Evolutionary conservation across 2,329 filamentous ascomycete genomes (phyloP).

Genomic region (Emericellopsis atlantica): DNA sequence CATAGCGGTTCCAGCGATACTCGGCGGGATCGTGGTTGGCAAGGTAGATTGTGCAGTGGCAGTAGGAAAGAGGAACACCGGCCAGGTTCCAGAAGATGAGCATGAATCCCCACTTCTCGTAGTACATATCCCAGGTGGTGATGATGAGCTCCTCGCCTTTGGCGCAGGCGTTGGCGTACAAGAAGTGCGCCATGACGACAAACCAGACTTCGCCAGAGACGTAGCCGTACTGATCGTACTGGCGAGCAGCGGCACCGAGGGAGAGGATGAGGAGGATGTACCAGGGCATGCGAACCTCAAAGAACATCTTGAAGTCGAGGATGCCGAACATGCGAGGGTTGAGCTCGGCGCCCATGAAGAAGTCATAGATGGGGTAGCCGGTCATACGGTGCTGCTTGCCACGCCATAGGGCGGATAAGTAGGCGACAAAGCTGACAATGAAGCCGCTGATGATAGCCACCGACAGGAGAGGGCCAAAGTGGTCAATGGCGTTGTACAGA

Average conservation of each 20-base stretch:
- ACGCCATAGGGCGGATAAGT: slow-evolving; percentile 69
- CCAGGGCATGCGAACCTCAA: slow-evolving; percentile 86
- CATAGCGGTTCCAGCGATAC: slow-evolving; percentile 64
- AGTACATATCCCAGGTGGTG: slow-evolving; percentile 92
- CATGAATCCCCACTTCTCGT: slow-evolving; percentile 96
- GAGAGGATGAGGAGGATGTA: slow-evolving; percentile 76
- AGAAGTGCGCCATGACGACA: slow-evolving; percentile 77
- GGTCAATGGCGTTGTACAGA: slow-evolving; percentile 83
- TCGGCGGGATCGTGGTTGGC: slow-evolving; percentile 69
- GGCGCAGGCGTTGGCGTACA: slow-evolving; percentile 84
- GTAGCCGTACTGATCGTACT: slow-evolving; percentile 77
- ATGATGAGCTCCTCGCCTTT: slow-evolving; percentile 89
- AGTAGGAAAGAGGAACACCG: slow-evolving; percentile 82
- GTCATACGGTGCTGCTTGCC: slow-evolving; percentile 90
- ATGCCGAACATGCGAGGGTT: slow-evolving; percentile 82
- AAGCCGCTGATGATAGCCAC: slow-evolving; percentile 90
- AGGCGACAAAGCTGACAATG: slow-evolving; percentile 70
- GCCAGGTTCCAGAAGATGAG: slow-evolving; percentile 96
- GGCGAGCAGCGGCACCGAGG: slow-evolving; percentile 63
- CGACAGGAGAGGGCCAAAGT: slow-evolving; percentile 86
- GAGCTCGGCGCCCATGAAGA: slow-evolving; percentile 86
- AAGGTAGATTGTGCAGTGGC: slow-evolving; percentile 84
- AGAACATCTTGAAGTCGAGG: slow-evolving; percentile 94
- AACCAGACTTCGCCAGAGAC: slow-evolving; percentile 77
- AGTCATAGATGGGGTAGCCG: slow-evolving; percentile 72